Evolutionary conservation across 2,329 filamentous ascomycete species (phyloP).

Genomic region (Akanthomyces dipterigenus): DNA sequence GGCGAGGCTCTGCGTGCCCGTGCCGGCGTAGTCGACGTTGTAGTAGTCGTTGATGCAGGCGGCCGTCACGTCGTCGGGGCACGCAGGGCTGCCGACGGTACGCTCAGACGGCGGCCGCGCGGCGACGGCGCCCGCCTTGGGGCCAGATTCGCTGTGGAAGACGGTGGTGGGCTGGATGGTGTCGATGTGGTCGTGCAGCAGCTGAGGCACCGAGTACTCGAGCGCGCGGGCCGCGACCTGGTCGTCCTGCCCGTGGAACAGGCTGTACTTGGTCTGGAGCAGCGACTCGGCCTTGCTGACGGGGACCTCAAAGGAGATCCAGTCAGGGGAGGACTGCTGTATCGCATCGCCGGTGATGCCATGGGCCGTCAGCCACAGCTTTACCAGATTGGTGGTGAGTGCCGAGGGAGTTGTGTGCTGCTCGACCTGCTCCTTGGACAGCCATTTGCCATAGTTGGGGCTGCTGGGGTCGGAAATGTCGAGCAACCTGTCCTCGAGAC

Average conservation of each 20-base stretch:
- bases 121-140: background rate
- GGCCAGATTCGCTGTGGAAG: constrained; percentile 4
- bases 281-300: constrained; percentile 5
- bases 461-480: constrained; percentile 20
- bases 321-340: background rate
- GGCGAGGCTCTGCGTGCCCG: constrained; percentile 6
- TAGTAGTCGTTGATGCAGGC: constrained; percentile 12
- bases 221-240: constrained; percentile 2
- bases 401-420: constrained; percentile 18
- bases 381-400: constrained; percentile 15
- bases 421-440: constrained; percentile 18
- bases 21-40: constrained; percentile 11
- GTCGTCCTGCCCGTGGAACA: background rate
- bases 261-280: background rate
- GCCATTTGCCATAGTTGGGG: constrained; percentile 20
- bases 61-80: constrained; percentile 3
- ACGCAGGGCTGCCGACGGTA: background rate
- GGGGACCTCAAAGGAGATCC: background rate
- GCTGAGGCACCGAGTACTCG: constrained; percentile 14
- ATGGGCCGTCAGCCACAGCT: constrained; percentile 16
- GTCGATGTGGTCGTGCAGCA: constrained; percentile 14
- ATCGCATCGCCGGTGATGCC: constrained; percentile 3
- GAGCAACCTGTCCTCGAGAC: constrained; percentile 19
- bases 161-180: constrained; percentile 15
- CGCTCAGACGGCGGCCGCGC: background rate